These are phyloP conservation scores for Jaenimonas drosophilae DNA, from an alignment of 208 protist species.

Conservation along the genomic window DNA sequence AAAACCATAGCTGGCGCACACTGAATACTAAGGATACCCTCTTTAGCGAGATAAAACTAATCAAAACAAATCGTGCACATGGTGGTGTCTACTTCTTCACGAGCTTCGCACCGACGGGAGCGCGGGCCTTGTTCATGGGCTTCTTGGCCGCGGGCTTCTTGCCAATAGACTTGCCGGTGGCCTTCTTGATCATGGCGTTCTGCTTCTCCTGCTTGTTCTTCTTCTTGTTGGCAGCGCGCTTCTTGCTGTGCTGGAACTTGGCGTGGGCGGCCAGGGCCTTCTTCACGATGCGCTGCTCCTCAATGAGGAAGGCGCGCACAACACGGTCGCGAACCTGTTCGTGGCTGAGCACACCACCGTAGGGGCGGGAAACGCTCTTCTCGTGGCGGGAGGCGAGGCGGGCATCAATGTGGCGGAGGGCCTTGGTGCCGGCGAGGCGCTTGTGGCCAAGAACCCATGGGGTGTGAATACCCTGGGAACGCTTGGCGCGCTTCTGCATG, in stretches of 20 bases:
- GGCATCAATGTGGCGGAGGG: slow-evolving; percentile 87
- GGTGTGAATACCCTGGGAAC: slow-evolving; percentile 80
- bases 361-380: slow-evolving; percentile 96
- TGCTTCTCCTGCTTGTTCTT: slow-evolving; percentile 8
- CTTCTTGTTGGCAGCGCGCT: slow-evolving; percentile 16
- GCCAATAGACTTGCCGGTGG: not conserved
- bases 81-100: slow-evolving; percentile 13
- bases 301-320: slow-evolving; percentile 94
- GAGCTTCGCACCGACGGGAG: slow-evolving; percentile 22
- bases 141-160: slow-evolving; percentile 15
- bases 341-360: slow-evolving; percentile 95
- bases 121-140: slow-evolving; percentile 6
- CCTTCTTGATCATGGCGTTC: slow-evolving; percentile 13
- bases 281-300: slow-evolving; percentile 97
- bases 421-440: slow-evolving; percentile 87
- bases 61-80: not conserved
- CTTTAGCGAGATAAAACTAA: not conserved
- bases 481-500: slow-evolving; percentile 86
- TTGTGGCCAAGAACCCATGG: slow-evolving; percentile 91
- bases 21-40: not conserved
- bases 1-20: not conserved
- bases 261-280: slow-evolving; percentile 23
- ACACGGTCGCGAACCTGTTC: slow-evolving; percentile 93
- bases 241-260: slow-evolving; percentile 26
- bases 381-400: slow-evolving; percentile 75